Evolutionary conservation across 75 land plant species (phyloP).

Genomic region (Cupressus sempervirens): DNA sequence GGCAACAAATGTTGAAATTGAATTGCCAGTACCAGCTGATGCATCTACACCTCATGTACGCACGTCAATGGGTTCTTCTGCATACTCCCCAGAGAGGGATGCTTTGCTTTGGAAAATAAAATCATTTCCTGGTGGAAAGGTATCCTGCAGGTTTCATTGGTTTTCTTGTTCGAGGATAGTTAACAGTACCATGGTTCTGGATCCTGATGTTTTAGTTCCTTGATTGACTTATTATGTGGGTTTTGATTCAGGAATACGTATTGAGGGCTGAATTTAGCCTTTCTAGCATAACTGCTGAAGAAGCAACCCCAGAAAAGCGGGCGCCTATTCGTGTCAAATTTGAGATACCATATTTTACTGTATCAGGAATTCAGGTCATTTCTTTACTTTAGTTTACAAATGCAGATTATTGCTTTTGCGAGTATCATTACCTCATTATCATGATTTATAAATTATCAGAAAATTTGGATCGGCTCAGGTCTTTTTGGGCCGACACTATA

Average conservation of each 20-base stretch:
- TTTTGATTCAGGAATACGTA: slow-evolving; percentile 73
- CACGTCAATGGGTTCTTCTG: slow-evolving; percentile 92
- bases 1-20: slow-evolving; percentile 95
- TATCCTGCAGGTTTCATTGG: slow-evolving; percentile 6
- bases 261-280: slow-evolving; percentile 87
- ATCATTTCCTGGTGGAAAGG: slow-evolving; percentile 99
- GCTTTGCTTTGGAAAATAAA: slow-evolving; percentile 91
- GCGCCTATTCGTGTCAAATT: slow-evolving; percentile 96
- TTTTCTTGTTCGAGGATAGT: background rate
- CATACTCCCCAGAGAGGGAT: slow-evolving; percentile 93
- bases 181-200: background rate
- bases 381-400: background rate
- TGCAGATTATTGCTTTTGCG: background rate
- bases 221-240: slow-evolving; percentile 5
- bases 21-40: slow-evolving; percentile 87
- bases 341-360: slow-evolving; percentile 96
- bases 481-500: background rate
- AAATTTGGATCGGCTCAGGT: no score
- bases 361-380: slow-evolving; percentile 93
- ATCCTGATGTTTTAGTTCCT: background rate
- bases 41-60: slow-evolving; percentile 82
- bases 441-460: background rate
- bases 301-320: slow-evolving; percentile 73
- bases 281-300: slow-evolving; percentile 82
- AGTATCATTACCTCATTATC: background rate